A percentile compares a stretch with the other conserved stretches of the same genome.
These are phyloP conservation scores for Lactarius sanguifluus DNA, from an alignment of 768 basidiomycete genomes.

Conservation along the genomic window DNA sequence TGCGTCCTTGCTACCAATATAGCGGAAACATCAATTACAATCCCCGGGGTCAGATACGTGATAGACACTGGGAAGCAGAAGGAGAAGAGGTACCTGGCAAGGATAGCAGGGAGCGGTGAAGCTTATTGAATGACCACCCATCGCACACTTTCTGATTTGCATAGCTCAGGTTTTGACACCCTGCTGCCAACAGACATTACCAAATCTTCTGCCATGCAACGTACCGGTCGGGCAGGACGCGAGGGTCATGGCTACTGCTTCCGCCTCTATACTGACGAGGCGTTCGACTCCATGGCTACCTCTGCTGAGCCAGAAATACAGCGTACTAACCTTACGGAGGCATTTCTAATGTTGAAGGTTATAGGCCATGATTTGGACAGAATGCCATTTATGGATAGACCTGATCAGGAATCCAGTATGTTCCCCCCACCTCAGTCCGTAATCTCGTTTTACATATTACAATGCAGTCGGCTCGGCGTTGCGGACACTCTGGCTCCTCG, in stretches of 20 bases:
- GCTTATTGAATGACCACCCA: not conserved
- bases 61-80: constrained; percentile 97
- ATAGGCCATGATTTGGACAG: constrained; percentile 77
- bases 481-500: constrained; percentile 73
- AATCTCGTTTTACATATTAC: constrained; percentile 3
- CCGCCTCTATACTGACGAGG: constrained; percentile 85
- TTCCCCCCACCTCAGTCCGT: constrained; percentile 16
- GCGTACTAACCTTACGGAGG: constrained; percentile 80
- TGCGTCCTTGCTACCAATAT: constrained; percentile 97
- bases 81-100: constrained; percentile 83
- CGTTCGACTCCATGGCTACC: constrained; percentile 62
- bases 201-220: constrained; percentile 87
- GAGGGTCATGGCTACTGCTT: constrained; percentile 90
- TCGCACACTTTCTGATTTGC: not conserved
- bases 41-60: constrained; percentile 93
- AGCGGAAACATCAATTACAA: constrained; percentile 96
- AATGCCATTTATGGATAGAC: constrained; percentile 87
- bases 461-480: constrained; percentile 57
- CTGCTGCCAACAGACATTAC: constrained; percentile 80
- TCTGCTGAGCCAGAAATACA: constrained; percentile 88
- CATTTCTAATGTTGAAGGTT: constrained; percentile 82
- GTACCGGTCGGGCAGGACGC: constrained; percentile 95
- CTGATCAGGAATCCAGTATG: constrained; percentile 72
- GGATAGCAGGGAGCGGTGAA: constrained; percentile 65
- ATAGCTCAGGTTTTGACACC: constrained; percentile 77